Base-by-base conservation (phyloP, 805 yeast genomes). In the Wickerhamiella sorbophila region DNA sequence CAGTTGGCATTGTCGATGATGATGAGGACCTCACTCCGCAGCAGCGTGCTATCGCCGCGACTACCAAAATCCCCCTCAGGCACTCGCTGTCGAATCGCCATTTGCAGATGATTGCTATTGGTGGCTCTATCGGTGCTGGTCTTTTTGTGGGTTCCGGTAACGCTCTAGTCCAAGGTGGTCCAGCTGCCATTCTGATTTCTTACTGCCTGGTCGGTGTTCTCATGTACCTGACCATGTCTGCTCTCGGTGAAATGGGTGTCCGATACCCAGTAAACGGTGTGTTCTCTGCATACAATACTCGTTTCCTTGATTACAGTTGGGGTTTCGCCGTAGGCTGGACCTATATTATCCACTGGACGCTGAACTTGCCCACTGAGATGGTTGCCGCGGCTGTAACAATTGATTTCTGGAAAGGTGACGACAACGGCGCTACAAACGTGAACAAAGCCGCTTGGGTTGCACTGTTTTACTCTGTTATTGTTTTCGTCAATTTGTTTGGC, bases 91-190 rank as follows among this genome's bases (percentile, higher is more conserved):
- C 58, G 49, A 52, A 64, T 9, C 67, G 86, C 53, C 86, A 79
- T 58, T 63, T 79, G 52, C 74, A 77, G 47, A 73, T 80, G 79
- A 78, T 79, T 51, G 77, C 84, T 32, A 67, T 79, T 33, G 83
- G 83, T 29, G 79, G 83, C 31, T 74, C 80, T 48, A 74, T 78
- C 40, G 87, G 87, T 49, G 77, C 85, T 2, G 86, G 87, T 54
- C 61, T 79, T 41, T 72, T 79, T 50, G 77, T 79, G 38, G 85
- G 86, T 52, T 65, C 76, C 9, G 84, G 83, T 38, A 58, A 63
- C 15, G 70, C 79, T 2, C 66, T 79, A 48, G 55, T 60, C 31
- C 58, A 62, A 4, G 66, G 64, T n/a, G 87, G 86, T 31, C 83
- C 84, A 3, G 80, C 69, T 2, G 70, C 72, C 37, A 48, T 71